Base-by-base conservation (phyloP, 1,139 yeast species). In the Candida dubliniensis region DNA sequence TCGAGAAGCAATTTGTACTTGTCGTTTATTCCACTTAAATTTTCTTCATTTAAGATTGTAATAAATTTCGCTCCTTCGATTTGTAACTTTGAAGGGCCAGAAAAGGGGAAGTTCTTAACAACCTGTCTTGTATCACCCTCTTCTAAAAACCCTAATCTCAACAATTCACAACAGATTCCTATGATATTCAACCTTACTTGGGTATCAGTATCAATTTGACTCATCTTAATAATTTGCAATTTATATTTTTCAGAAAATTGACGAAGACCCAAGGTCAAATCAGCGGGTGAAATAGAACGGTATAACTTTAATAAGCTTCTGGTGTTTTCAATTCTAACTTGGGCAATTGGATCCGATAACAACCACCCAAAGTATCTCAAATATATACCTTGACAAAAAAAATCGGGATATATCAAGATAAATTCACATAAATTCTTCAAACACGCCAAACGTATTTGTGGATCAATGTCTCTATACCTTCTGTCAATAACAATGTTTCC, bases 331-430 rank as follows among this genome's bases (percentile, higher is more conserved):
- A 69, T 59, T 51, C 96, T 74, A 1, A 88, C 95, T 3, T 62
- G 52, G 12, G 77, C 64, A 15, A 78, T 75, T 1, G 82, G 74
- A 57, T 91, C 98, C 8, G 93, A 82, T 38, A 90, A 66, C 18
- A 88, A 71, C 95, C 95, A 87, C 2, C 96, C 96, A 58, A 85
- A 77, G 58, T 87, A 87, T 48, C 91, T 77, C 48, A 90, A 71
- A 57, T 81, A 87, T 1, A 81, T 68, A 2, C 85, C 82, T 48
- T 82, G 87, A 53, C 86, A 74, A 56, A 87, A 90, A 44, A 74
- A 67, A 45, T 84, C 89, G 0, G 96, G 96, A 49, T 77, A 78
- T 7, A 67, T 59, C n/a, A 75, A 69, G 70, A 88, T 85, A 86
- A 95, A 85, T 25, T 66, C 70, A 15, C 89, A 81, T 40, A 90